Base-by-base conservation (phyloP, 176 grass and related monocot species). In the Bolboschoenus planiculmis region DNA sequence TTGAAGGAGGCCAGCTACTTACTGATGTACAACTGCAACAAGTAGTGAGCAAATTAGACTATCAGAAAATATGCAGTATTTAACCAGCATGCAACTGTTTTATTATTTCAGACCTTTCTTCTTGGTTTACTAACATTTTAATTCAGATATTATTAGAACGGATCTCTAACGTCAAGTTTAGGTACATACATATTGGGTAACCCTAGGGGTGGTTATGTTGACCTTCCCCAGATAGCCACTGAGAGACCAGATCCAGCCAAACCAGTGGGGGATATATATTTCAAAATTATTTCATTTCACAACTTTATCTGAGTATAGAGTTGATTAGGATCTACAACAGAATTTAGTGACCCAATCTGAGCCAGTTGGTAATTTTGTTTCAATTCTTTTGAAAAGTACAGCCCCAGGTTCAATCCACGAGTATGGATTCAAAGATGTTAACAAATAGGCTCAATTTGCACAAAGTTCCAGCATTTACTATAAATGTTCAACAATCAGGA, bases 21-120 rank as follows among this genome's bases (percentile, higher is more conserved):
- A 71, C 84, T 21, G 26, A 75, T 68, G 81, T 82, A 84, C 79
- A 93, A 78, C 96, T 99, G 86, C 86, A 85, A 89, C 74, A 48
- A 91, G 7, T 53, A 77, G 46, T 77, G 2, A 31, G 26, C 46
- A 77, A 3, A 77, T 33, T 77, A 77, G 43, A 53, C 72, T 53
- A 30, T 50, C 14, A 77, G 65, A 35, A 82, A 65, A 48, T 84
- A 71, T 84, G 48, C 30, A 67, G 18, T 31, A 20, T 16, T 60
- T 29, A 11, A 83, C 33, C 50, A 27, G 48, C 14, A 51, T 30
- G 5, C 10, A 77, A 13, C 46, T 42, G 15, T 48, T 74, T 27
- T 30, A 47, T 77, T 10, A 31, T 31, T 51, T 77, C 13, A 77
- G 31, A 50, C 26, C 5, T 30, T 10, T 20, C 30, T 27, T 34